Evolutionary conservation across 768 basidiomycete species (phyloP).

Genomic region (Astraeus odoratus): DNA sequence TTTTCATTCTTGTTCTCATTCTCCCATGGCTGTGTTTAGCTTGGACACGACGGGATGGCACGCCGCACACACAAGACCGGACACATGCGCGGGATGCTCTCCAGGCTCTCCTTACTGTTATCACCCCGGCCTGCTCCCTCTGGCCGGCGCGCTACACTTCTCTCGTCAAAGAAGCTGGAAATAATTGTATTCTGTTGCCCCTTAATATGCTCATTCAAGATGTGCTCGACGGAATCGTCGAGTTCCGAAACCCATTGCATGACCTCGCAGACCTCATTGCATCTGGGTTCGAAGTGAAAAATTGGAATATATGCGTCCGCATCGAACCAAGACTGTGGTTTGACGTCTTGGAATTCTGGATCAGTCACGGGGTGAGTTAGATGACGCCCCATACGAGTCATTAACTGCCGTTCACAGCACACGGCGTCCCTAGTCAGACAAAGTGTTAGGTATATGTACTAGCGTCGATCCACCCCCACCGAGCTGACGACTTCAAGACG

Average conservation of each 20-base stretch:
- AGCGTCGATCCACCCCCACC: neutral
- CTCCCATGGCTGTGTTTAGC: constrained; percentile 1
- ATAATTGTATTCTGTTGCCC: constrained; percentile 25
- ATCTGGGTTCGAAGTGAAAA: constrained; percentile 28
- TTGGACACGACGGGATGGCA: constrained; percentile 8
- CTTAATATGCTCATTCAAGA: constrained; percentile 31
- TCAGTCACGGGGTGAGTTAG: constrained; percentile 17
- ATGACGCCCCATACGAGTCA: constrained; percentile 1
- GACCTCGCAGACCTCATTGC: constrained; percentile 34
- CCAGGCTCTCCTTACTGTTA: constrained; percentile 33
- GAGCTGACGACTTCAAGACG: neutral
- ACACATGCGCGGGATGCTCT: constrained; percentile 16
- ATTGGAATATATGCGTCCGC: constrained; percentile 31
- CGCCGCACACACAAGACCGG: constrained; percentile 3
- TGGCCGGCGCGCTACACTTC: constrained; percentile 35
- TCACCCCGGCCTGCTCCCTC: constrained; percentile 39
- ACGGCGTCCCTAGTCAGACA: constrained; percentile 7
- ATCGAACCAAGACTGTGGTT: constrained; percentile 29
- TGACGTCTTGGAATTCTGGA: constrained; percentile 31
- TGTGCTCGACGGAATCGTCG: constrained; percentile 34
- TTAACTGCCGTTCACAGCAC: neutral
- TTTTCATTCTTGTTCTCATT: neutral
- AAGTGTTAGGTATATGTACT: constrained; percentile 15
- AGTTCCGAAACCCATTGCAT: constrained; percentile 34
- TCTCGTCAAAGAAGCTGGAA: constrained; percentile 19